Evolutionary conservation across 2,329 filamentous ascomycete genomes (phyloP), one percentile per base, ranked within the genome.

Genomic region (Cytospora leucostoma): DNA sequence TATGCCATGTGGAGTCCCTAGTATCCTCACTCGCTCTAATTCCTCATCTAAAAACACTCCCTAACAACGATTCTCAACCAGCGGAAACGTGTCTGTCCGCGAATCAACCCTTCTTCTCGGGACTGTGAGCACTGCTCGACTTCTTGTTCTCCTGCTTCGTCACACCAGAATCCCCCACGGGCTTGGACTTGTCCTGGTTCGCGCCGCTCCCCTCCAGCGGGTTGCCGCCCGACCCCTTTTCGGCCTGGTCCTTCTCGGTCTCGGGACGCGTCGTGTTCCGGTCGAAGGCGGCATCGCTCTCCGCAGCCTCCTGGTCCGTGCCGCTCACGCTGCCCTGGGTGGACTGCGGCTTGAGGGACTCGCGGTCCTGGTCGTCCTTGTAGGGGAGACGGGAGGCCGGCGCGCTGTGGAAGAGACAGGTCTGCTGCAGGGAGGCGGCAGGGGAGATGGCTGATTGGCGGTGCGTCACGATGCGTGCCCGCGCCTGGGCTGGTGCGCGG

Each of bases 271-370:
- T 93, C 73, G 84, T 85, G 61, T 80, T 75, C 0, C 87, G 85
- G 72, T 92, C 82, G 75, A 91, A 96, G 1, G 92, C 88, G 0
- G 87, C 82, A 50, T 87, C 80, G 4, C 78, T 73, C 35, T 81
- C 78, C 0, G 82, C 80, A 13, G 78, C 76, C 51, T 84, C 80
- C 53, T 87, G 80, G 69, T 89, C 91, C 0, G 84, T 85, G 4
- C 86, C 89, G 56, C 85, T 87, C 71, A 88, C 86, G 63, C 85
- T 85, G 75, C 88, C 85, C 72, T 96, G 91, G 60, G 82, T 85
- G 2, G 83, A 76, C 38, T 84, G 80, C 0, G 89, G 86, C 64
- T 89, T 84, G 38, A 96, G 81, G 3, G 81, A 81, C 67, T 88
- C 82, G 58, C 86, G 83, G 71, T 88, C 82, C 67, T 83, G 79